Base-by-base conservation (phyloP, 345 rosid genomes). In the Syzygium oleosum region DNA sequence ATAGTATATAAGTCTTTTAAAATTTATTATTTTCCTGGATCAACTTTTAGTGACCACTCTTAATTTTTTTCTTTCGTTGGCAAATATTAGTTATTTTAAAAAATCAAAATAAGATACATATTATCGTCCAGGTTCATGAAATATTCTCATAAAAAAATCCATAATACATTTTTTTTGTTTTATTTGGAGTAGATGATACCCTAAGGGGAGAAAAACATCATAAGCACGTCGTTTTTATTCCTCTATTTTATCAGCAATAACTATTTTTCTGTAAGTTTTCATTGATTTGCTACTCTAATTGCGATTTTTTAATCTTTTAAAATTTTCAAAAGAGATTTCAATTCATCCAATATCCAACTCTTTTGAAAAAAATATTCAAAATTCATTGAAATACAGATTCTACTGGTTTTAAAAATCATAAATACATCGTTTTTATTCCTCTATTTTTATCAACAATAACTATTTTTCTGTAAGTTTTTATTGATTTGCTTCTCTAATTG, bases 401-500 rank as follows among this genome's bases (percentile, higher is more conserved):
- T 38, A 38, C 41, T 38, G 41, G 41, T 3, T 38, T 38, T 38
- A 38, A 16, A 53, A 19, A 53, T 55, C 5, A 22, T 55, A 55
- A 55, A 8, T 22, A 22, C 12, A 22, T 22, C 27, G 1, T 7
- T 55, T 9, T 55, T 0, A 22, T 22, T 55, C 59, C 59, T 55
- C 5, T 55, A 55, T 55, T 21, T 21, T 55, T 8, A 22, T 55
- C 27, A 21, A 22, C 6, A 56, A 56, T 4, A 4, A 56, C 61
- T 56, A 56, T 56, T 56, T 54, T 56, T 55, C 27, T 23, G 1
- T 2, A 56, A 21, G 0, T 0, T 54, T 7, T 21, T n/a, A n/a
- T n/a, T 56, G 0, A 56, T 56, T 56, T 56, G 0, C n/a, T 56
- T 0, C 27, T 23, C 61, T 56, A 0, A 23, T 56, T 56, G 61